Evolutionary conservation across 257 asterid species (phyloP).

Genomic region (Plectranthus barbatus): DNA sequence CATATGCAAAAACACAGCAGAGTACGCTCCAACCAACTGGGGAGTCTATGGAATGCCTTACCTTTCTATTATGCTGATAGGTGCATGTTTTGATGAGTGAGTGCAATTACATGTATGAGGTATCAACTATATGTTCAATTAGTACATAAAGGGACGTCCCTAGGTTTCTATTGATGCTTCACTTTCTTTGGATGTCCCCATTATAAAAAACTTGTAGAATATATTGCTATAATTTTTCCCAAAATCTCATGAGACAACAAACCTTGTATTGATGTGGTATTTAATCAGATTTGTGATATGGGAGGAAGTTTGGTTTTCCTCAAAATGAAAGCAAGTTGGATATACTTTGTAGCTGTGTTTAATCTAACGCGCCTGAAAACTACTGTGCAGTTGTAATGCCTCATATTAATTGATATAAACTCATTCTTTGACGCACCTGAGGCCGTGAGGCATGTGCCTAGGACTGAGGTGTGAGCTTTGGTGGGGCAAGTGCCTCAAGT

Average conservation of each 20-base stretch:
- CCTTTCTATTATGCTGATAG: neutral
- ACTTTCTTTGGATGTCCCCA: neutral
- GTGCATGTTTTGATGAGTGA: neutral
- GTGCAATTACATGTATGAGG: neutral
- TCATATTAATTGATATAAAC: no score
- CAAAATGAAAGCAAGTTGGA: neutral
- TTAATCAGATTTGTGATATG: neutral
- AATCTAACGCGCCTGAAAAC: no score
- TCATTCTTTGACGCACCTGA: no score
- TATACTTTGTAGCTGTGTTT: neutral
- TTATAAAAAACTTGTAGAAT: neutral
- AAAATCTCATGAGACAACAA: neutral
- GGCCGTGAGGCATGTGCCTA: no score
- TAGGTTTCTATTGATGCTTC: neutral
- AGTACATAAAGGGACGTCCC: neutral
- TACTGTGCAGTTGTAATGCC: no score
- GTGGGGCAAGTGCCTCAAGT: no score
- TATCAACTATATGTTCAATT: neutral
- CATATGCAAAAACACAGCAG: no score
- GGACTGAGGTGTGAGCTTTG: no score
- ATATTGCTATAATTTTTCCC: neutral
- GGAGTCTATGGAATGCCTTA: neutral
- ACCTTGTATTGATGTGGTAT: neutral
- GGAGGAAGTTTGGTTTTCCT: no score
- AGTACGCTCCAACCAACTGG: no score